Base-by-base conservation (phyloP, 495 filamentous ascomycete genomes). In the Penicillium ochrochloron region DNA sequence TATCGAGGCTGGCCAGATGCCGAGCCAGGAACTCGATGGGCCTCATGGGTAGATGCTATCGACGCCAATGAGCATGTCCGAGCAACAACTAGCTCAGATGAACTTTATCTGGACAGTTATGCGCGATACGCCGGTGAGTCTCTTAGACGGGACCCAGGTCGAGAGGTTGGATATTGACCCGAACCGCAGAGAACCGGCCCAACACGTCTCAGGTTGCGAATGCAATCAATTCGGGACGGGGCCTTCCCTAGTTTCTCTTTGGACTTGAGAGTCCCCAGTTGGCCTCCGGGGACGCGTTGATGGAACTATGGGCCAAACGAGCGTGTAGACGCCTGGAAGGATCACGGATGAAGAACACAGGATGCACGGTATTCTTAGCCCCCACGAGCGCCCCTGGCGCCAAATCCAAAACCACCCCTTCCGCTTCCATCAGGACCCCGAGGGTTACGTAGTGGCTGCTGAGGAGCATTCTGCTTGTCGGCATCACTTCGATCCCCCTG, bases 1-100 rank as follows among this genome's bases (percentile, higher is more conserved):
- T 94, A 94, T 70, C 85, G 90, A 25, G 88, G 86, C 34, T 97
- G 92, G 92, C 86, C 87, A 29, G 88, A 91, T 52, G 86, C 92
- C 10, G 83, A 88, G 62, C 80, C 83, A 15, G 89, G 86, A 8
- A 89, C 80, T 66, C 84, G 94, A 54, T 92, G 90, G 87, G 87
- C 82, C 29, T 79, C 77, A 34, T 97, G 93, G 94, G 78, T 95
- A 8, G 77, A 89, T n/a, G 94, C 94, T 6, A 82, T 97, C 48
- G 93, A 97, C 74, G 72, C 79, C 3, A 87, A 93, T 62, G 84
- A 87, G 58, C 85, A 89, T 61, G 85, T 96, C 50, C 85, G 85
- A 75, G 86, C 86, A 62, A 97, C 94, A 11, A 94, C 90, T 44
- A 94, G 91, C 71, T 80, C 78, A 1, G 84, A 91, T 71, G 84